Evolutionary conservation across 2,329 filamentous ascomycete species (phyloP), one percentile per base, ranked within the genome.

Genomic region (Colletotrichum sp.): DNA sequence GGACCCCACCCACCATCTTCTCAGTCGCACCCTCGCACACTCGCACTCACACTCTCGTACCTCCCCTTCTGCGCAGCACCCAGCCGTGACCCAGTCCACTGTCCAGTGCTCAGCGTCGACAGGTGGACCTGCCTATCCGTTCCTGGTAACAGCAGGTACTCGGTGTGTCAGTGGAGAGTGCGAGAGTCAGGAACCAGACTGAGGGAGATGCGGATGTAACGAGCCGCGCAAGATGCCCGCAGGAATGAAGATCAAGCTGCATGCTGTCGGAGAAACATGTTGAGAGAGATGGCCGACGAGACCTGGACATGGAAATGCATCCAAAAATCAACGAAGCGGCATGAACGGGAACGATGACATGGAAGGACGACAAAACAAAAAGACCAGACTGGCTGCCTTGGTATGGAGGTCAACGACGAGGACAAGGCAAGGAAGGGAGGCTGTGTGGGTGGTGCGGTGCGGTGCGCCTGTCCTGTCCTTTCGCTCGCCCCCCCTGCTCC

Each of bases 1-100:
- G 34, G 55, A 30, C 30, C n/a, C 64, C 74, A 74, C 74, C 59
- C 70, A 68, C 70, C 70, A 34, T 39, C 28, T 57, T 26, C 68
- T 62, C 52, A 34, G 44, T 67, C 44, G 44, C n/a, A 67, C 64
- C 44, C n/a, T 49, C n/a, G 21, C 62, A 7, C 32, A 13, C 32
- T 15, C 13, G 34, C 34, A 36, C 34, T 36, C 34, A 36, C 13
- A 65, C 36, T 28, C 21, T 52, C n/a, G 39, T 28, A 18, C 18
- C 32, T 68, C 24, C 32, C 36, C 39, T 26, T 28, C 44, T 39
- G 64, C 26, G 49, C 36, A 21, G 44, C 21, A 18, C 36, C 64
- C 30, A n/a, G 39, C 66, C 49, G 26, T 68, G 49, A 9, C n/a
- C 13, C 9, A 18, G 13, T 16, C 64, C 44, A 36, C 9, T 18